A percentile compares a stretch with the other conserved stretches of the same genome.
These are phyloP conservation scores for bread wheat (Triticum aestivum) DNA, from an alignment of 176 grass and related monocot genomes.

Conservation along the genomic window IWGSC_CS_RefSeq_v2.1 NC_057810.1:69155339-69155838, in stretches of 20 bases:
- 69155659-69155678: background rate
- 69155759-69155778: background rate
- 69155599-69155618: background rate
- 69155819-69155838: slow-evolving; percentile 92
- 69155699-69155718: background rate
- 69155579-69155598: background rate
- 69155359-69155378: background rate
- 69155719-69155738: background rate
- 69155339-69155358: background rate
- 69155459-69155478: background rate
- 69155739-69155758: background rate
- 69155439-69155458: slow-evolving; percentile 1
- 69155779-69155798: background rate
- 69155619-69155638: background rate
- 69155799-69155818: slow-evolving; percentile 57
- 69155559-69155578: background rate
- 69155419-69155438: background rate
- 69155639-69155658: background rate
- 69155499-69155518: background rate
- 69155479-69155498: background rate
- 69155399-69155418: background rate
- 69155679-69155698: background rate
- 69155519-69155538: background rate
- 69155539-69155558: background rate
- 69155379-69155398: background rate